Evolutionary conservation across 768 basidiomycete genomes (phyloP), one percentile per base, ranked within the genome.

Genomic region (Panellus pusillus): DNA sequence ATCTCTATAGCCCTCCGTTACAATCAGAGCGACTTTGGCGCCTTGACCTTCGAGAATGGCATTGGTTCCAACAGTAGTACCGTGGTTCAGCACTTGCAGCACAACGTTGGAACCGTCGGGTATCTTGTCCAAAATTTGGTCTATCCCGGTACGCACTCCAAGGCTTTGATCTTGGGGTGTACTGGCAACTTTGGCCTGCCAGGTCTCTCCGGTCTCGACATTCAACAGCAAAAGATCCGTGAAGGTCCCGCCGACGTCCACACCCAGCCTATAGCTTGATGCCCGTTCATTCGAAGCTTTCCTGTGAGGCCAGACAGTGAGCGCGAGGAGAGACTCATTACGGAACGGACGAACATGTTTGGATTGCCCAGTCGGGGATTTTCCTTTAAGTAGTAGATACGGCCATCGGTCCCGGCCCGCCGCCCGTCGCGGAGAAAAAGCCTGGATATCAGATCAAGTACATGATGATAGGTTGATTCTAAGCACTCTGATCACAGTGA

Each of bases 1-100:
- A 38, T 63, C 59, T 43, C 52, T 43, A 31, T 63, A 63, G n/a
- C 61, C 61, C 57, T 63, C 61, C 14, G 61, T 57, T 6, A 63
- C 61, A 27, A 63, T 42, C 18, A 55, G 15, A 57, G 41, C 44
- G 20, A 55, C 55, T 20, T 51, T 53, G 27, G 57, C 57, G 19
- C 61, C 60, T 36, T 42, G 37, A 7, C 63, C 52, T 36, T 65
- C 64, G n/a, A 65, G 53, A 37, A 65, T 52, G 1, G 60, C 60
- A 41, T 63, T 63, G 14, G 64, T 65, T 1, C 57, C 62, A 2
- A 63, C 47, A 17, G 62, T 63, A 8, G 61, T 65, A 1, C 60
- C 62, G 32, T 58, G 57, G 18, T 54, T 52, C 6, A 60, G 47
- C 37, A 58, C 55, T 35, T 59, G 50, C 6, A 59, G 35, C 31